Conservation (phyloP, 164 flowering plant genomes). For the Aristolochia contorta region DNA sequence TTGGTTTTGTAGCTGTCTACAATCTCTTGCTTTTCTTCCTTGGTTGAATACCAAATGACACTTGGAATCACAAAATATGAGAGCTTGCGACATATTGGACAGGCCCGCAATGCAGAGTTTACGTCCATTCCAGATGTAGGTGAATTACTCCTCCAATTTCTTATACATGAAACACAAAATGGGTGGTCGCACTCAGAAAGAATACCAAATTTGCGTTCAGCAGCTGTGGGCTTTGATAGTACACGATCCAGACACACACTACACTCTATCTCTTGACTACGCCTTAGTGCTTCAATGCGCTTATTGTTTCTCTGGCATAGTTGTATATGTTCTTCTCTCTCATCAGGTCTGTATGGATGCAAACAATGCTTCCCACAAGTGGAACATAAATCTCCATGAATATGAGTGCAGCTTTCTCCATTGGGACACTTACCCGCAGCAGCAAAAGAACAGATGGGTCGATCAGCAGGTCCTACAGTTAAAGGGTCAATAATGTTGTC, state of each 20-base stretch:
- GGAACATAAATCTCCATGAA: constrained; percentile 83
- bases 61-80: constrained; percentile 97
- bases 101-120: constrained; percentile 72
- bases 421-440: constrained; percentile 88
- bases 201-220: constrained; percentile 91
- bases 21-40: constrained; percentile 82
- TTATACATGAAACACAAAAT: constrained; percentile 86
- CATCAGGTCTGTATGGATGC: constrained; percentile 81
- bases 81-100: constrained; percentile 93
- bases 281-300: constrained; percentile 63
- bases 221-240: constrained; percentile 65
- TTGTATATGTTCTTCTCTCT: constrained; percentile 67
- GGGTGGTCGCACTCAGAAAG: constrained; percentile 97
- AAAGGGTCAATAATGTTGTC: constrained; percentile 19
- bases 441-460: constrained; percentile 74
- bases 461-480: constrained; percentile 32
- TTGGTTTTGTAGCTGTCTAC: constrained; percentile 68
- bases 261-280: constrained; percentile 93
- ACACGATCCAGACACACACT: constrained; percentile 92
- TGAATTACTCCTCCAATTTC: constrained; percentile 89
- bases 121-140: constrained; percentile 87
- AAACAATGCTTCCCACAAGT: constrained; percentile 72
- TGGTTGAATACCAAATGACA: constrained; percentile 75
- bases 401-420: constrained; percentile 76
- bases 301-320: constrained; percentile 62